Evolutionary conservation across 495 filamentous ascomycete species (phyloP), one percentile per base, ranked within the genome.

Genomic region (Aspergillus sclerotioniger): DNA sequence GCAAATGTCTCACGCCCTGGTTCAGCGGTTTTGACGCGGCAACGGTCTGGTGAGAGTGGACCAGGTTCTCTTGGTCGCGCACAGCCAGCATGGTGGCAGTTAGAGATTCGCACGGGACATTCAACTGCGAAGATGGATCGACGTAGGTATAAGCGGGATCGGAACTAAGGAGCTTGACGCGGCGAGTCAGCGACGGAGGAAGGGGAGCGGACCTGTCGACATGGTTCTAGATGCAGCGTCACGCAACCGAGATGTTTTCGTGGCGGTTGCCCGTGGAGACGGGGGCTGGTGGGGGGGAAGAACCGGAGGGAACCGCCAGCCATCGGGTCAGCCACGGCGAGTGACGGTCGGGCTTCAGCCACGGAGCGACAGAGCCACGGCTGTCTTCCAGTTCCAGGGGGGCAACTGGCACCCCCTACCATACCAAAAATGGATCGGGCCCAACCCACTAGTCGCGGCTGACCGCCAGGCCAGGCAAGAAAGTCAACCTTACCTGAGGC

Each of bases 21-120:
- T 93, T 89, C 58, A 89, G 81, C 32, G 90, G 87, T 71, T 96
- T 96, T 10, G 85, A 77, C 15, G 88, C 85, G n/a, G 89, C 87
- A 21, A 78, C 85, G 51, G 87, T 84, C 67, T 94, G 91, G 60
- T 88, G 89, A 62, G 76, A 76, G 67, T 90, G 87, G 53, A 84
- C 82, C 63, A 91, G 76, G 72, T 98, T 98, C 73, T 98, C 94
- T 73, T 98, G 92, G 74, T 96, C 89, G 63, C 83, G 84, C 61
- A 87, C 81, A 21, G 92, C 89, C 70, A 97, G 74, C 88, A 96
- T 92, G 25, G 67, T 76, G 71, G 68, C 69, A 58, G 54, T 43
- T 64, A 62, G 8, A 52, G 69, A 54, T 63, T 60, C 46, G 53
- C 58, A 59, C 57, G 63, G 37, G 25, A 63, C 68, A 68, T 74